Evolutionary conservation across 2,329 filamentous ascomycete species (phyloP).

Genomic region (Catunica adiposa): DNA sequence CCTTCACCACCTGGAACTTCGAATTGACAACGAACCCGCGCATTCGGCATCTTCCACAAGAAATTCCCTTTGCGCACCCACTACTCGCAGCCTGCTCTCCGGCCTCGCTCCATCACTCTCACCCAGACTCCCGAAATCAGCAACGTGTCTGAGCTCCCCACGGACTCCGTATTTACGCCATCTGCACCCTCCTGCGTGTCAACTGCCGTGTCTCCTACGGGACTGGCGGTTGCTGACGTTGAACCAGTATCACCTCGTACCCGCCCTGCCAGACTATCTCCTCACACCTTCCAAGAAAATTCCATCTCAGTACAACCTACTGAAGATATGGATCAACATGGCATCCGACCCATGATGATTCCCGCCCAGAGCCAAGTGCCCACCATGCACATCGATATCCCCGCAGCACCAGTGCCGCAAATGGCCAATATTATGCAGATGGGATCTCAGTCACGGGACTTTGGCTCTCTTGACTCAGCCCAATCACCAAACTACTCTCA

Average conservation of each 20-base stretch:
- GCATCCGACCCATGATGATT: neutral
- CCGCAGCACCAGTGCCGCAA: neutral
- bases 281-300: neutral
- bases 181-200: neutral
- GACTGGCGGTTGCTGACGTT: neutral
- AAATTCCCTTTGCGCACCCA: conserved; percentile 6
- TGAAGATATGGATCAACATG: neutral
- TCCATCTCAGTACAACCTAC: neutral
- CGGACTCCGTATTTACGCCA: neutral
- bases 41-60: conserved; percentile 13
- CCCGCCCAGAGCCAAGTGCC: neutral
- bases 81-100: conserved; percentile 8
- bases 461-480: neutral
- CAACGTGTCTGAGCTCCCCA: neutral
- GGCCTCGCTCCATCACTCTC: neutral
- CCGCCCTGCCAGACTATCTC: neutral
- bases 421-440: neutral
- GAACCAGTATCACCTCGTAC: neutral
- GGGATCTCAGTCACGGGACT: neutral
- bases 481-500: neutral
- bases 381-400: neutral
- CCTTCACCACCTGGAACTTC: conserved; percentile 4
- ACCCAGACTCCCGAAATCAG: neutral
- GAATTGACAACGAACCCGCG: conserved; percentile 14
- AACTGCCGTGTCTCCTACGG: neutral